phyloP scores from a whole-genome alignment of 306 rosid species.

The Coriaria nepalensis region DNA sequence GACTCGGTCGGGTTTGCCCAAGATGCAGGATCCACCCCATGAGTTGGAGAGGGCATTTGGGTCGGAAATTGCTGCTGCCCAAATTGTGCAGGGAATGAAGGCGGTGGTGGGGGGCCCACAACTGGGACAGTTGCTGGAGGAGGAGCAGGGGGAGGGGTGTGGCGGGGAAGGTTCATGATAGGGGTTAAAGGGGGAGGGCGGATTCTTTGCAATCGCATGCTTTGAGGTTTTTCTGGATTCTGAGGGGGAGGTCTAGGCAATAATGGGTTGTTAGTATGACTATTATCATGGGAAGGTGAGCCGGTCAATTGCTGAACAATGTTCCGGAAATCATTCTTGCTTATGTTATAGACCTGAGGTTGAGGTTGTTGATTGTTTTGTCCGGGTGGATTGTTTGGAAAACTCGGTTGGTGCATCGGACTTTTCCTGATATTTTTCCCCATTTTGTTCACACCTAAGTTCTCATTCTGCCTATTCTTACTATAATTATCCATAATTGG shows the following conservation, averaged over 20 bases:
- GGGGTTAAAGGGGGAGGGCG: constrained; percentile 87
- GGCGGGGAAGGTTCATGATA: too few species aligned
- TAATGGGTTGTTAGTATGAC: too few species aligned
- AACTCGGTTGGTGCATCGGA: constrained; percentile 80
- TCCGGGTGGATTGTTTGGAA: constrained; percentile 40
- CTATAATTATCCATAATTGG: constrained; percentile 60
- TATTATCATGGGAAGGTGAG: constrained; percentile 84
- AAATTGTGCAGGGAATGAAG: constrained; percentile 46
- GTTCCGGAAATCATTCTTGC: constrained; percentile 85
- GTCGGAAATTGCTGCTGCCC: constrained; percentile 56
- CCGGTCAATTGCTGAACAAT: constrained; percentile 96
- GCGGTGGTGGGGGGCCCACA: constrained; percentile 36
- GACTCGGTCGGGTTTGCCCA: constrained; percentile 66
- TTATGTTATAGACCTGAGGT: constrained; percentile 92
- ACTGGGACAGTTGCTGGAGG: constrained; percentile 35
- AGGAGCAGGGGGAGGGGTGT: constrained; percentile 37
- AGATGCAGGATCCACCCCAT: constrained; percentile 35
- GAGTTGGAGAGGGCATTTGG: constrained; percentile 27
- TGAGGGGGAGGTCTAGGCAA: constrained; percentile 63
- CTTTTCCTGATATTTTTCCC: constrained; percentile 91
- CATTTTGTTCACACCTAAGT: constrained; percentile 75
- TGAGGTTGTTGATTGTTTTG: constrained; percentile 97
- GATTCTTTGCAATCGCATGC: constrained; percentile 69
- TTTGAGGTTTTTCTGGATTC: constrained; percentile 70
- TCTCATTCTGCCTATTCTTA: constrained; percentile 50